Percentiles rank a stretch among this genome's conserved stretches.
Evolutionary conservation across 2,329 filamentous ascomycete genomes (phyloP).

Genomic region (Colletotrichum lindemuthianum): DNA sequence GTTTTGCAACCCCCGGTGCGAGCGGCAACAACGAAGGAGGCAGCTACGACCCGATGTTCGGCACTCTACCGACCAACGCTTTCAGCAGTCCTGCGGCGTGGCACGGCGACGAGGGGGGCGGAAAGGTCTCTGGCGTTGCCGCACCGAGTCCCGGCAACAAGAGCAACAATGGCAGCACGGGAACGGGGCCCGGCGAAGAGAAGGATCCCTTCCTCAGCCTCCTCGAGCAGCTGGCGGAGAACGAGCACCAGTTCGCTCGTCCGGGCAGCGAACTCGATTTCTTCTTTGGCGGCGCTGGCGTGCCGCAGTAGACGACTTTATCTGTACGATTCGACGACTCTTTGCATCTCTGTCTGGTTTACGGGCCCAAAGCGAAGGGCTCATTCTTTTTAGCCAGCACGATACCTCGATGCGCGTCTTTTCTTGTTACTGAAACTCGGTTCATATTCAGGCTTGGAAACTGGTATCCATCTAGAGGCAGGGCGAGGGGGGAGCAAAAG

Average conservation of each 20-base stretch:
- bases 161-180: slow-evolving; percentile 62
- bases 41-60: slow-evolving; percentile 70
- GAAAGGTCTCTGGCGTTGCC: slow-evolving; percentile 27
- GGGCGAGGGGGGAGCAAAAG: slow-evolving; percentile 1
- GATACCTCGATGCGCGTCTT: slow-evolving; percentile 23
- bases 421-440: slow-evolving; percentile 2
- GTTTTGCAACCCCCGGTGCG: slow-evolving; percentile 47
- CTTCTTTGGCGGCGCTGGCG: slow-evolving; percentile 62
- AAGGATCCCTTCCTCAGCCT: slow-evolving; percentile 85
- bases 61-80: slow-evolving; percentile 61
- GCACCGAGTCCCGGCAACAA: slow-evolving; percentile 51
- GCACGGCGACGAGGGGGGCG: slow-evolving; percentile 52
- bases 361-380: neutral
- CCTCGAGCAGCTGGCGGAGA: slow-evolving; percentile 84
- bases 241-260: slow-evolving; percentile 69
- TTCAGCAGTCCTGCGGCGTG: slow-evolving; percentile 64
- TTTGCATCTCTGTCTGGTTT: neutral
- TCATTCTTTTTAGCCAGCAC: slow-evolving; percentile 4
- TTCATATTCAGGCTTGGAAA: neutral
- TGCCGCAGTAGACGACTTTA: slow-evolving; percentile 25
- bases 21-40: slow-evolving; percentile 45
- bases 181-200: slow-evolving; percentile 65
- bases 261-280: slow-evolving; percentile 82
- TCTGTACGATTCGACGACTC: slow-evolving; percentile 12
- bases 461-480: slow-evolving; percentile 14